Conservation (phyloP, 2,329 filamentous ascomycete species). For the Triangularia verruculosa region DNA sequence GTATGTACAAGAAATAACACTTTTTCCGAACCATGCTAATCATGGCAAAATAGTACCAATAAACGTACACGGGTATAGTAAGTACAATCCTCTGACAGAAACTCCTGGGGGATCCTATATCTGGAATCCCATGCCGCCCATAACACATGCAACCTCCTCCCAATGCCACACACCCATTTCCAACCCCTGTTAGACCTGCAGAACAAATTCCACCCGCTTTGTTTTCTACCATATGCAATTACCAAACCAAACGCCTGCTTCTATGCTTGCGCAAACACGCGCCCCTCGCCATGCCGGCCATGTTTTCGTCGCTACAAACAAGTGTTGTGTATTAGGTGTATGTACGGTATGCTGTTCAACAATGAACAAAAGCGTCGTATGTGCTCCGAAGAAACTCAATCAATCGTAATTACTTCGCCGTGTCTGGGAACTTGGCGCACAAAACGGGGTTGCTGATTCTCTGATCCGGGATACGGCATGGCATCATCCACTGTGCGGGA, state of each 20-base stretch:
- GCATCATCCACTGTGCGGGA: neutral
- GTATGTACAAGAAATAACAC: too few relatives aligned
- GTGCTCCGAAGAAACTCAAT: conserved; percentile 10
- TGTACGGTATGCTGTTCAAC: neutral
- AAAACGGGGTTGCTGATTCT: neutral
- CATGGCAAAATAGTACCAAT: neutral
- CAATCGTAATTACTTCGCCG: conserved; percentile 18
- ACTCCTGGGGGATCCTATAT: neutral
- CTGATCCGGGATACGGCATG: neutral
- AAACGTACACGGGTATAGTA: neutral
- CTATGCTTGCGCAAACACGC: neutral
- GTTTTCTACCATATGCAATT: neutral
- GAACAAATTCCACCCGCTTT: neutral
- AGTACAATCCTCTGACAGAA: neutral
- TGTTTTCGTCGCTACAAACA: neutral
- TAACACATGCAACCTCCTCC: neutral
- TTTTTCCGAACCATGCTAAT: too few relatives aligned
- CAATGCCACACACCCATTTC: neutral
- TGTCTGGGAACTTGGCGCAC: conserved; percentile 2
- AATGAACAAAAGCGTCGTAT: neutral
- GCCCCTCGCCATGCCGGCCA: neutral
- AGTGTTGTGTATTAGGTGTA: neutral
- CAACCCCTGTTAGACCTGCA: neutral
- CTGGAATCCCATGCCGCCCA: neutral
- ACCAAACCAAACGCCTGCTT: conserved; percentile 7